These are phyloP conservation scores for Cyclocybe aegerita DNA, from an alignment of 768 basidiomycete species.

Conservation along the genomic window DNA sequence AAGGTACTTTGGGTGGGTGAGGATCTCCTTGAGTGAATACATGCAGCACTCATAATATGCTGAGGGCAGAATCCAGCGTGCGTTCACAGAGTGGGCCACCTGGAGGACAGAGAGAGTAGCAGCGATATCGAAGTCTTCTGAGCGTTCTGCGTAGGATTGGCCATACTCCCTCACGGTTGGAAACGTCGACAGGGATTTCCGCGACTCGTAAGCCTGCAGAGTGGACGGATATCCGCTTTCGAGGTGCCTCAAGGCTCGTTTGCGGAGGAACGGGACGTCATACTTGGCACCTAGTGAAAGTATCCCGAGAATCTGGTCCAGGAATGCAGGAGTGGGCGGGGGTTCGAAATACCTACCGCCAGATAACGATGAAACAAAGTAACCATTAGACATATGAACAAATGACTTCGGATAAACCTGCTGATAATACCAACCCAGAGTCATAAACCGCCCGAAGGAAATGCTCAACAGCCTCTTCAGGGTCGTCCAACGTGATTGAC, in stretches of 20 bases:
- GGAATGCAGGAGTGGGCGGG: constrained; percentile 3
- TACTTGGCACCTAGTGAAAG: constrained; percentile 12
- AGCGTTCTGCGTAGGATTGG: not conserved
- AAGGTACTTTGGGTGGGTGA: not conserved
- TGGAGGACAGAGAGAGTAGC: constrained; percentile 9
- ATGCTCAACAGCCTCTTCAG: not conserved
- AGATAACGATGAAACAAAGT: not conserved
- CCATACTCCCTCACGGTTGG: not conserved
- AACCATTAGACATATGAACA: not conserved
- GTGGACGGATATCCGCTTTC: constrained; percentile 5
- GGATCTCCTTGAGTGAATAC: constrained; percentile 8
- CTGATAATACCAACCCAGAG: constrained; percentile 12
- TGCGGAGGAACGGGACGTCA: constrained; percentile 11
- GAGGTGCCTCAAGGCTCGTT: constrained; percentile 15
- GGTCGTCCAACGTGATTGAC: not conserved
- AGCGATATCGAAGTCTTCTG: not conserved
- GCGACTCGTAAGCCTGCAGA: constrained; percentile 10
- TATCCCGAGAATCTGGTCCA: constrained; percentile 8
- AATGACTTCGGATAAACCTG: not conserved
- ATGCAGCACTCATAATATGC: constrained; percentile 17
- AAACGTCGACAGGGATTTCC: not conserved
- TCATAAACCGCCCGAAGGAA: constrained; percentile 20
- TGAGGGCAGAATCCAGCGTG: constrained; percentile 14
- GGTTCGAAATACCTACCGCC: constrained; percentile 17
- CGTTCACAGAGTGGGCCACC: not conserved